Evolutionary conservation across 2,329 filamentous ascomycete genomes (phyloP), one percentile per base, ranked within the genome.

Genomic region (Alternaria burnsii): DNA sequence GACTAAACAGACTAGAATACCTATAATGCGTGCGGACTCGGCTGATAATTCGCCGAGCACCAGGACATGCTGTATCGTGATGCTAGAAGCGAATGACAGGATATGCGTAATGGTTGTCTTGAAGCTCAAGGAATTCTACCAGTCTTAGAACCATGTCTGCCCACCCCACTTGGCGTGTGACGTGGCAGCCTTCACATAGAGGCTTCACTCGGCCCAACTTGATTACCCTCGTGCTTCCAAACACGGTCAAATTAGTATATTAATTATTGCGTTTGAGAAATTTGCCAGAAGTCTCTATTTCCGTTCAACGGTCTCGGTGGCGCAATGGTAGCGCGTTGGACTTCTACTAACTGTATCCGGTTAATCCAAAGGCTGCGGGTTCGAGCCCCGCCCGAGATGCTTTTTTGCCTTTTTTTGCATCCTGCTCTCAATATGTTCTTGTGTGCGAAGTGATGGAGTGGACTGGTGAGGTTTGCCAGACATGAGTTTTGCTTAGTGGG

Each of bases 251-350:
- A n/a, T n/a, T n/a, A n/a, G n/a, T n/a, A n/a, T n/a, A n/a, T n/a
- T n/a, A n/a, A n/a, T n/a, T n/a, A 8, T 9, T 1, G 5, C 10
- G 0, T 38, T 38, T n/a, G 16, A 18, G 1, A 38, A 38, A 12
- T 4, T 22, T 26, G 9, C 52, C 67, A 72, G 64, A 70, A 69
- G 64, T 70, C 60, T 63, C 24, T 47, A 69, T 68, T 69, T 67
- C 65, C 63, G 60, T 44, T 58, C 55, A 46, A 52, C 52, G 62
- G 70, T 69, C 70, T 70, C 69, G 65, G 68, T 73, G 71, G 71
- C 71, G 71, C 71, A 73, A 73, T 73, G 71, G 71, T 73, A 73
- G 71, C 71, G 71, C 71, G 71, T 72, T 72, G 70, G 71, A 73
- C 71, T 73, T 73, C 70, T 73, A 73, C 57, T 34, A 43, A 22